Evolutionary conservation across 768 basidiomycete genomes (phyloP), one percentile per base, ranked within the genome.

Genomic region (Mycena polygramma): DNA sequence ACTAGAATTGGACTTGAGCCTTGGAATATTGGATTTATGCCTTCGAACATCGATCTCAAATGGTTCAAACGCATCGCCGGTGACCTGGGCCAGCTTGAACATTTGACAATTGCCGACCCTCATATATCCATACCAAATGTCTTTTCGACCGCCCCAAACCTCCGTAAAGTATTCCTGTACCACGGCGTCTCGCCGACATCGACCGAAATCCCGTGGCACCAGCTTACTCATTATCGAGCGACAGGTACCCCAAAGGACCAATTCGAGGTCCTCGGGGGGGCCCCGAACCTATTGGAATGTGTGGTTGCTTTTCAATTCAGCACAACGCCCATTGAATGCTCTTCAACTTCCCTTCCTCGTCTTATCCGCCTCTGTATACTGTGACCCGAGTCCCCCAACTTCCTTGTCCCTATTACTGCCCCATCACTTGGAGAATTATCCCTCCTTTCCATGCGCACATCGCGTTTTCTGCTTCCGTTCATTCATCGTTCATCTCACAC

Each of bases 171-270:
- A 17, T 6, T 13, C 17, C 35, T 61, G 2, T 5, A 0, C 14
- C 15, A 14, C 4, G 14, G 24, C 15, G 19, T 15, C 14, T 30
- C 17, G 3, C 49, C 46, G 13, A 46, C 30, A 7, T 11, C 2
- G 0, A 15, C 37, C 7, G 7, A 9, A 8, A 22, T 61, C n/a
- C 46, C 59, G 2, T 61, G 46, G 59, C 8, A 5, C 13, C 59
- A 61, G 35, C 49, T 61, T 10, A 61, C 59, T n/a, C 46, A 24
- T 17, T 61, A 61, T 39, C 35, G 59, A 19, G 59, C 46, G 6
- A 1, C 4, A 4, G 49, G 5, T 51, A 5, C 35, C 7, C 11
- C 19, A 3, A 4, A 19, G 59, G 10, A 13, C 11, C 59, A 49
- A 14, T 6, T 61, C 30, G 22, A 48, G 9, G 49, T 48, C 26